Evolutionary conservation across 78 protist species (phyloP).

Genomic region (Andalucia godoyi): DNA sequence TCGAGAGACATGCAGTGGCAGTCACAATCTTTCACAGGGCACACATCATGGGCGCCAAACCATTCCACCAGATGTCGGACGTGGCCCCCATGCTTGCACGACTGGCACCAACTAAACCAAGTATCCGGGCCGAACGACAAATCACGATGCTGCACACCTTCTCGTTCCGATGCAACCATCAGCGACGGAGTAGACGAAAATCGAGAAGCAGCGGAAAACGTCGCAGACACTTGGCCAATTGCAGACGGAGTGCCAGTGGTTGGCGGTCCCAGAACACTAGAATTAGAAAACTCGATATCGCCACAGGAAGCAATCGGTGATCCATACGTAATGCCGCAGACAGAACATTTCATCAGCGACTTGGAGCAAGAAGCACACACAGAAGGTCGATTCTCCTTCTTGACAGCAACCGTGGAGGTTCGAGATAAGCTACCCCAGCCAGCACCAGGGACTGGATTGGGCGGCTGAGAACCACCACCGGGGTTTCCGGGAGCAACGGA

Average conservation of each 20-base stretch:
- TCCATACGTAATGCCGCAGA: too few species aligned
- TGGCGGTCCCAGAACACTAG: too few species aligned
- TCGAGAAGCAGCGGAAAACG: too few species aligned
- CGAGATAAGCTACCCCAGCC: constrained; percentile 2
- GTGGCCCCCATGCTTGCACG: constrained; percentile 83
- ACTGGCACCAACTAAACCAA: constrained; percentile 81
- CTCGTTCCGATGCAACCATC: too few species aligned
- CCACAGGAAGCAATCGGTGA: too few species aligned
- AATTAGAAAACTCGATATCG: too few species aligned
- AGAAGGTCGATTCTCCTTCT: background rate
- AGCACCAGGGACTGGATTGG: constrained; percentile 1
- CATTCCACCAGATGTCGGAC: constrained; percentile 57
- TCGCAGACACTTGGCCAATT: too few species aligned
- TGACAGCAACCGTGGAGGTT: background rate
- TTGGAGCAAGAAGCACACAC: background rate
- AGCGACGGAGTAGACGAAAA: too few species aligned
- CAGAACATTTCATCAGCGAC: too few species aligned
- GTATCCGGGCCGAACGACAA: too few species aligned
- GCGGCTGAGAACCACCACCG: constrained; percentile 16
- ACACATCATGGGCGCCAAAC: constrained; percentile 53
- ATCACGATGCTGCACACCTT: too few species aligned
- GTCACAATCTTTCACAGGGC: constrained; percentile 67
- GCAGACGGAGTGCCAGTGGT: too few species aligned
- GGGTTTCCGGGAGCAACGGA: background rate
- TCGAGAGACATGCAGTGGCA: constrained; percentile 33